Percentiles rank a stretch among this genome's conserved stretches.
phyloP scores from a whole-genome alignment of 306 rosid genomes.

The Calophaca sinica region DNA sequence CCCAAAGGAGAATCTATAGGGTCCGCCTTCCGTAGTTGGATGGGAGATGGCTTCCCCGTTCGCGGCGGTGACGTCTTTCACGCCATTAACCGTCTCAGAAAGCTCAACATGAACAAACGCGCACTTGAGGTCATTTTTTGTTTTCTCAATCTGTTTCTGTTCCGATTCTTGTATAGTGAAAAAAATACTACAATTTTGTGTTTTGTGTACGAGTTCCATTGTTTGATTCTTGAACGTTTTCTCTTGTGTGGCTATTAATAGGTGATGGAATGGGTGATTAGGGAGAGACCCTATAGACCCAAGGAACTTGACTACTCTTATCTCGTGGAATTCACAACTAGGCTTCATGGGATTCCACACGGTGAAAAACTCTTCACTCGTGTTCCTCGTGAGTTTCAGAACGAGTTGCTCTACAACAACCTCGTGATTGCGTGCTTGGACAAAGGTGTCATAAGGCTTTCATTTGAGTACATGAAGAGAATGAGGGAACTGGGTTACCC shows the following conservation, averaged over 20 bases:
- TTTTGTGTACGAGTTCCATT: neutral
- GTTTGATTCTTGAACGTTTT: conserved; percentile 16
- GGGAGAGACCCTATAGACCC: conserved; percentile 84
- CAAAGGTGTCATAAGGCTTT: conserved; percentile 75
- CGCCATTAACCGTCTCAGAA: conserved; percentile 88
- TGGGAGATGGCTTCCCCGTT: conserved; percentile 90
- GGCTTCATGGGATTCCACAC: conserved; percentile 82
- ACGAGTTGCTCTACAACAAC: conserved; percentile 87
- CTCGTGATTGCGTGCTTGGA: conserved; percentile 88
- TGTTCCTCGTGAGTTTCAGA: conserved; percentile 76
- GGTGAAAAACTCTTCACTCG: conserved; percentile 78
- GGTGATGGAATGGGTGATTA: conserved; percentile 97
- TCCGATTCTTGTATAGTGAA: neutral
- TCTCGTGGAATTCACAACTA: conserved; percentile 77
- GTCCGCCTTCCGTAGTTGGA: conserved; percentile 84
- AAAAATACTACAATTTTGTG: conserved; percentile 11
- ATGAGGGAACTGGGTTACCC: conserved; percentile 83
- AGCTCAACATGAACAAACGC: conserved; percentile 75
- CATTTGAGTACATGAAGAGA: conserved; percentile 87
- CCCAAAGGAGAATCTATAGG: conserved; percentile 63
- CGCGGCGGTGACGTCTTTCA: conserved; percentile 80
- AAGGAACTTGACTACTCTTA: conserved; percentile 86
- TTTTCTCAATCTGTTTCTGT: neutral
- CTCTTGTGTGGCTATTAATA: conserved; percentile 50
- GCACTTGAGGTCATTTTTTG: conserved; percentile 74